phyloP scores from a whole-genome alignment of 306 rosid species.

The Erythrophleum fordii region DNA sequence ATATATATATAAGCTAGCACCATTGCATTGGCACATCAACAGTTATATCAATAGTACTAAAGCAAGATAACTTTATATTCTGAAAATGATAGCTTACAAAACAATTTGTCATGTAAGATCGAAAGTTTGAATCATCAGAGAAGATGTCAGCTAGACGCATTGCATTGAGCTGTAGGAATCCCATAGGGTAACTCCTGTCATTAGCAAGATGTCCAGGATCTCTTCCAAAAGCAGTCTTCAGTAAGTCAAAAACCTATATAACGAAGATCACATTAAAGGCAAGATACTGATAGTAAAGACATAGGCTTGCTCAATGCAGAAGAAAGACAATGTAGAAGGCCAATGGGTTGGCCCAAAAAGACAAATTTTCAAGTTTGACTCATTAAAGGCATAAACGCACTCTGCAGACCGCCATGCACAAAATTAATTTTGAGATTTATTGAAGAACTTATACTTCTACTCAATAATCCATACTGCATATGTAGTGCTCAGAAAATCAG shows the following conservation, averaged over 20 bases:
- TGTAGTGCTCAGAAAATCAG: neutral
- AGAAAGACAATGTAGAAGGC: constrained; percentile 10
- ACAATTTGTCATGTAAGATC: constrained; percentile 63
- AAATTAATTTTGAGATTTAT: constrained; percentile 25
- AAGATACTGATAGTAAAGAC: constrained; percentile 25
- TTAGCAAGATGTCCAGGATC: constrained; percentile 43
- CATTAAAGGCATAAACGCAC: constrained; percentile 2
- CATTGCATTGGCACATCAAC: constrained; percentile 9
- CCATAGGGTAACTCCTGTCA: constrained; percentile 60
- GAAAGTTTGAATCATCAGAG: constrained; percentile 81
- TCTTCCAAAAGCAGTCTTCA: constrained; percentile 63
- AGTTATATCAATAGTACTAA: neutral
- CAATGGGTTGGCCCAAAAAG: neutral
- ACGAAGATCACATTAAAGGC: constrained; percentile 26
- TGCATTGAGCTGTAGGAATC: constrained; percentile 78
- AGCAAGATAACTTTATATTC: constrained; percentile 16
- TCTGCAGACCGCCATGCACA: constrained; percentile 26
- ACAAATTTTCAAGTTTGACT: constrained; percentile 5
- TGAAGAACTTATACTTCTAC: constrained; percentile 16
- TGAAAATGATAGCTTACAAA: constrained; percentile 59
- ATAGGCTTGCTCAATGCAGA: constrained; percentile 9
- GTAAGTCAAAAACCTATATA: constrained; percentile 62
- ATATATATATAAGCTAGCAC: neutral
- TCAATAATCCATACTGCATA: constrained; percentile 15
- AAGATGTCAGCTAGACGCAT: constrained; percentile 81